A percentile compares a stretch with the other conserved stretches of the same genome.
Conservation (phyloP, 2,329 filamentous ascomycete species). For the Didymella exigua region DNA sequence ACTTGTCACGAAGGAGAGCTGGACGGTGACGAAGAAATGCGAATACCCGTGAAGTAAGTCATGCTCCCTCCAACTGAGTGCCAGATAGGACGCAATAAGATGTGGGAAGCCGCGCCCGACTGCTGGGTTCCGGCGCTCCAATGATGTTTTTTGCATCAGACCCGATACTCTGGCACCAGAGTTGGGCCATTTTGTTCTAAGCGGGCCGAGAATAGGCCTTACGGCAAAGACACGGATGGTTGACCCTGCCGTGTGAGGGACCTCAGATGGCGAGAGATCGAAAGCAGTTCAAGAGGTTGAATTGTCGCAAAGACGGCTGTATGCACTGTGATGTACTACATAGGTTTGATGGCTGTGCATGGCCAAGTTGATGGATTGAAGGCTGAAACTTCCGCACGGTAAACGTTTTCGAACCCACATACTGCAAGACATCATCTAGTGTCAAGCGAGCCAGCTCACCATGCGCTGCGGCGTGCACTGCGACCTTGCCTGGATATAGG, state of each 20-base stretch:
- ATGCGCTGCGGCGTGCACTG: conserved; percentile 13
- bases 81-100: conserved; percentile 21
- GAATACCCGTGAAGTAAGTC: conserved; percentile 26
- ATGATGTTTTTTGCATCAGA: conserved; percentile 23
- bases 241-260: conserved; percentile 1
- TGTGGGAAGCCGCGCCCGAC: conserved; percentile 24
- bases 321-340: conserved; percentile 1
- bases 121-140: conserved; percentile 23
- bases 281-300: not conserved
- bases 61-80: conserved; percentile 23
- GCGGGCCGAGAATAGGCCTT: conserved; percentile 18
- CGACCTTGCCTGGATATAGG: not conserved
- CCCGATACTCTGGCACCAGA: conserved; percentile 19
- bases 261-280: not conserved
- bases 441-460: conserved; percentile 20
- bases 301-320: not conserved
- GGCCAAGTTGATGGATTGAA: not conserved
- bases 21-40: conserved; percentile 20
- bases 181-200: conserved; percentile 15
- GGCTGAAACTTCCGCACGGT: conserved; percentile 5
- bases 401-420: conserved; percentile 16
- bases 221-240: conserved; percentile 12
- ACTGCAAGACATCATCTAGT: conserved; percentile 21
- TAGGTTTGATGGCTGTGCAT: conserved; percentile 1
- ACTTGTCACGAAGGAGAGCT: conserved; percentile 13